Evolutionary conservation across 169 alveolate genomes (phyloP).

Genomic region (Plasmodium vivax): DNA sequence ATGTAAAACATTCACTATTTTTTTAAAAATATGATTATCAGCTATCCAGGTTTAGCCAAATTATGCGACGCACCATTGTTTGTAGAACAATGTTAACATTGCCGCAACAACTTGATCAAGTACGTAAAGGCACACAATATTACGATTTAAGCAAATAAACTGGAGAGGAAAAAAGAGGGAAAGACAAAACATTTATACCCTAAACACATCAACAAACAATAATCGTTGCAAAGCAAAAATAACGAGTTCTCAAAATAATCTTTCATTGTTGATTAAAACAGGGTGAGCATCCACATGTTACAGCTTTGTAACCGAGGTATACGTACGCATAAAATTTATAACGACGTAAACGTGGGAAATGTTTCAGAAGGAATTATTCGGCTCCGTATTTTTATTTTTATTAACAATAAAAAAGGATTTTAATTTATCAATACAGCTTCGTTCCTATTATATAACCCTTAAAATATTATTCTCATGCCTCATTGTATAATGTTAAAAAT

Average conservation of each 20-base stretch:
- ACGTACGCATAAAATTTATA: not conserved
- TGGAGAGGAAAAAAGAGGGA: not conserved
- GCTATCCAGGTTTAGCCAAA: not conserved
- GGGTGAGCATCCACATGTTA: not conserved
- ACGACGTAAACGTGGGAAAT: not conserved
- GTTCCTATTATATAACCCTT: not conserved
- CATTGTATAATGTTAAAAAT: not conserved
- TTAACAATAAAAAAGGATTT: not conserved
- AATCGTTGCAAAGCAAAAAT: not conserved
- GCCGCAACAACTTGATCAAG: not conserved
- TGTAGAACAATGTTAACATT: not conserved
- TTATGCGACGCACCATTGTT: not conserved
- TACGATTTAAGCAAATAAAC: not conserved
- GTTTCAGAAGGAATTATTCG: not conserved
- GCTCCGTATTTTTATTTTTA: not conserved
- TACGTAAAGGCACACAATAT: not conserved
- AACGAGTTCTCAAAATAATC: not conserved
- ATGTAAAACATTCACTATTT: not conserved
- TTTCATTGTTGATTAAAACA: not conserved
- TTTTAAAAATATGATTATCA: not conserved
- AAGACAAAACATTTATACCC: not conserved
- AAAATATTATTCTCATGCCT: not conserved
- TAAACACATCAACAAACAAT: not conserved
- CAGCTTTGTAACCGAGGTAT: not conserved
- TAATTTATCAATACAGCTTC: not conserved